Conservation (phyloP, 2,329 filamentous ascomycete species). For the Claviceps humidiphila region DNA sequence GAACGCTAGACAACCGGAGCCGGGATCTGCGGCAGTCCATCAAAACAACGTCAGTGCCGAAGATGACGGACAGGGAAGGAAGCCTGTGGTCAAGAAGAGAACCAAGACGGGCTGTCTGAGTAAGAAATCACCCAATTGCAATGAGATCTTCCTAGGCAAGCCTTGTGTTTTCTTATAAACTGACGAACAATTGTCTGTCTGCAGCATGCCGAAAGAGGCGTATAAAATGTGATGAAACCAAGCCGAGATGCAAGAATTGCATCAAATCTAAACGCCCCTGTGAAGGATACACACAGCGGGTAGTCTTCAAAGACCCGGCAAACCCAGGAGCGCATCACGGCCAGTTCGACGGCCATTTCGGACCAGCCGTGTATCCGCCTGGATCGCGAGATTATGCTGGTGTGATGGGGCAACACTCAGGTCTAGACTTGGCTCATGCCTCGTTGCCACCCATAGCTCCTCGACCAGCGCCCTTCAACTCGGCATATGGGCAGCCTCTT, state of each 20-base stretch:
- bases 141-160: background rate
- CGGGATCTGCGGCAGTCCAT: slow-evolving; percentile 17
- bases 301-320: slow-evolving; percentile 62
- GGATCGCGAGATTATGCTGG: slow-evolving; percentile 20
- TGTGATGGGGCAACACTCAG: slow-evolving; percentile 9
- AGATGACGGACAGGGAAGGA: slow-evolving; percentile 32
- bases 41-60: slow-evolving; percentile 23
- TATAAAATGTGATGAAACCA: slow-evolving; percentile 93
- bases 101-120: slow-evolving; percentile 91
- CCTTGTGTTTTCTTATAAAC: background rate
- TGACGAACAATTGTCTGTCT: slow-evolving; percentile 12
- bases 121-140: slow-evolving; percentile 30
- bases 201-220: slow-evolving; percentile 81
- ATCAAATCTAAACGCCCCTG: slow-evolving; percentile 75
- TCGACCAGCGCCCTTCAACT: slow-evolving; percentile 28
- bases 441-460: slow-evolving; percentile 35
- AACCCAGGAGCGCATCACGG: slow-evolving; percentile 25
- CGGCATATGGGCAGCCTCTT: slow-evolving; percentile 5
- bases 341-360: slow-evolving; percentile 34
- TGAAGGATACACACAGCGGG: slow-evolving; percentile 70
- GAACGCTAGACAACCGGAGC: slow-evolving; percentile 6
- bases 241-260: slow-evolving; percentile 71
- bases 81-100: slow-evolving; percentile 45
- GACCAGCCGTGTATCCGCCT: slow-evolving; percentile 27
- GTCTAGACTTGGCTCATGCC: slow-evolving; percentile 26